A percentile compares a stretch with the other conserved stretches of the same genome.
Evolutionary conservation across 2,329 filamentous ascomycete species (phyloP).

Genomic region (Rutstroemia sp.): DNA sequence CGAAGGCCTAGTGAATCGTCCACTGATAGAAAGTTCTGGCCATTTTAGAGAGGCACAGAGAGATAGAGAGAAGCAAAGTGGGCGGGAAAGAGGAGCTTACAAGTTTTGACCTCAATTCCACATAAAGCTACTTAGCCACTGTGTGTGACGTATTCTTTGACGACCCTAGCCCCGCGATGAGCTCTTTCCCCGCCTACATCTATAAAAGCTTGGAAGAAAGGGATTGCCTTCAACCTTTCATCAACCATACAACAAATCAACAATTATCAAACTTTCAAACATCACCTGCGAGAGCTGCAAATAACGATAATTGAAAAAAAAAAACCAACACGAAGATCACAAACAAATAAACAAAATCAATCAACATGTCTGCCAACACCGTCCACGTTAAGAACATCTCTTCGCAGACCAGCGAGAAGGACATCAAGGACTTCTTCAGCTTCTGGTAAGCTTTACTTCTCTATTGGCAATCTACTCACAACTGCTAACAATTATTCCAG

Average conservation of each 20-base stretch:
- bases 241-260: background rate
- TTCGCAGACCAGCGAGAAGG: slow-evolving; percentile 72
- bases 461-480: background rate
- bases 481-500: slow-evolving; percentile 37
- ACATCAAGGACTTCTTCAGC: slow-evolving; percentile 95
- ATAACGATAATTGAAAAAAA: background rate
- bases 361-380: slow-evolving; percentile 38
- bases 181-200: too few relatives aligned
- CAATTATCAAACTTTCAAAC: background rate
- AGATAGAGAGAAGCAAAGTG: too few relatives aligned
- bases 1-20: too few relatives aligned
- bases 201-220: too few relatives aligned
- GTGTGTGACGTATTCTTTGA: too few relatives aligned
- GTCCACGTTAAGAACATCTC: slow-evolving; percentile 90
- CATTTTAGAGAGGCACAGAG: too few relatives aligned
- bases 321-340: background rate
- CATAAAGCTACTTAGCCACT: too few relatives aligned
- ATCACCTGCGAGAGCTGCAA: background rate
- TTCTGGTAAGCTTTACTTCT: slow-evolving; percentile 61
- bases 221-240: background rate
- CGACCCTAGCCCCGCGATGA: too few relatives aligned
- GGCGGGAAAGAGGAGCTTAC: too few relatives aligned
- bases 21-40: too few relatives aligned
- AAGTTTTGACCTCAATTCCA: too few relatives aligned
- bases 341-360: background rate